Evolutionary conservation across 768 basidiomycete species (phyloP).

Genomic region (Nidularia sp.): DNA sequence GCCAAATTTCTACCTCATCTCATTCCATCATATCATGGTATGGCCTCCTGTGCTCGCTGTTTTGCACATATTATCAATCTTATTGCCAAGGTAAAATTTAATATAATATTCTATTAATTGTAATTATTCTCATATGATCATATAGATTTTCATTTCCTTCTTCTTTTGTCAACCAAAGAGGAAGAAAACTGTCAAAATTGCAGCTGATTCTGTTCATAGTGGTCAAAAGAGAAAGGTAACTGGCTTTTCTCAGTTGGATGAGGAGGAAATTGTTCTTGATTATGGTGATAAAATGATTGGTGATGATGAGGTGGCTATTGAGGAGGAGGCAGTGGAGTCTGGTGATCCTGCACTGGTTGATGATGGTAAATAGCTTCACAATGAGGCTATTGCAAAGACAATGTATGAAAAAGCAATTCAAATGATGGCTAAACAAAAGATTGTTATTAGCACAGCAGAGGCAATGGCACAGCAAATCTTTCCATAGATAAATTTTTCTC

Average conservation of each 20-base stretch:
- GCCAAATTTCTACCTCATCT: conserved; percentile 10
- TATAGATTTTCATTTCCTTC: conserved; percentile 17
- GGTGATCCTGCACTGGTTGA: background rate
- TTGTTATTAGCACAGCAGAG: conserved; percentile 3
- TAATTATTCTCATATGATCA: conserved; percentile 1
- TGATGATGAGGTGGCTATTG: conserved; percentile 10
- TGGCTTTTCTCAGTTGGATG: background rate
- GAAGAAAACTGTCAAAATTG: conserved; percentile 4
- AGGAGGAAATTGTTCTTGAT: conserved; percentile 2
- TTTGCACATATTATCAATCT: conserved; percentile 28
- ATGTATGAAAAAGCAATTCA: background rate
- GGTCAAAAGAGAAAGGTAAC: background rate
- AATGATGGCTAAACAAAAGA: background rate
- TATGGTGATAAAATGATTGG: background rate
- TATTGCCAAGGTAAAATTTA: conserved; percentile 23
- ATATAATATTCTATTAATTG: background rate
- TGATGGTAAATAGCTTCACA: background rate
- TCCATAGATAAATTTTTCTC: conserved; percentile 7
- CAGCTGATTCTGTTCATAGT: background rate
- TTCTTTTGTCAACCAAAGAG: conserved; percentile 15
- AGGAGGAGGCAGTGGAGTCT: conserved; percentile 5
- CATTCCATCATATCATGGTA: conserved; percentile 17
- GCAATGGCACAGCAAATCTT: conserved; percentile 8
- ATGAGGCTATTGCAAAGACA: background rate
- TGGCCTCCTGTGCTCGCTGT: conserved; percentile 13